Conservation (phyloP, 2,329 filamentous ascomycete species). For the Xylariaceae sp. region DNA sequence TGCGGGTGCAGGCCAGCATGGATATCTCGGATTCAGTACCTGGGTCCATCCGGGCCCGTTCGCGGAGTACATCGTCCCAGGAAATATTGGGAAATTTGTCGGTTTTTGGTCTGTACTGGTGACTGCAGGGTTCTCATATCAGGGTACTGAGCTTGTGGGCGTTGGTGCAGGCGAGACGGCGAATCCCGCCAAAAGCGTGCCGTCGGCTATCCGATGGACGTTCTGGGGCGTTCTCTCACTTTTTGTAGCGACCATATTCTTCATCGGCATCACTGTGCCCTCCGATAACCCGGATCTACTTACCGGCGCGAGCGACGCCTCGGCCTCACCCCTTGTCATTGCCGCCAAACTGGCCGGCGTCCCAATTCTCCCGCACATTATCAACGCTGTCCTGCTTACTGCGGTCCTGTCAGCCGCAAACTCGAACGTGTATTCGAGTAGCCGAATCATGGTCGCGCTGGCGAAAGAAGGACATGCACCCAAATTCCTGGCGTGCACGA, state of each 20-base stretch:
- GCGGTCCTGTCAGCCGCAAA: constrained; percentile 81
- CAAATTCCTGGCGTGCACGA: constrained; percentile 62
- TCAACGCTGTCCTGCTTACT: constrained; percentile 79
- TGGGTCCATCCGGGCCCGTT: constrained; percentile 74
- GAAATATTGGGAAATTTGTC: constrained; percentile 65
- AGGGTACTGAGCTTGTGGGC: constrained; percentile 77
- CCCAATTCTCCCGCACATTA: constrained; percentile 67
- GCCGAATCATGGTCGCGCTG: constrained; percentile 70
- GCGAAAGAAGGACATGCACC: constrained; percentile 70
- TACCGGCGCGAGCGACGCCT: constrained; percentile 60
- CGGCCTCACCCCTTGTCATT: constrained; percentile 69
- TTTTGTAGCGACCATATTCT: constrained; percentile 70
- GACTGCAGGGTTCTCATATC: constrained; percentile 72
- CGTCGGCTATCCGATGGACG: constrained; percentile 73
- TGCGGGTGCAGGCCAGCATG: constrained; percentile 70
- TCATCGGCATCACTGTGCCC: constrained; percentile 74
- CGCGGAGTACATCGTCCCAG: constrained; percentile 61
- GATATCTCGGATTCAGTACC: constrained; percentile 76
- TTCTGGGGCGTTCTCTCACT: constrained; percentile 77
- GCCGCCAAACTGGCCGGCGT: constrained; percentile 67
- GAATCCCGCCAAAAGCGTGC: constrained; percentile 74
- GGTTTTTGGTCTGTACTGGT: constrained; percentile 74
- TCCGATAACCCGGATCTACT: constrained; percentile 62
- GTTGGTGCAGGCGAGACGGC: constrained; percentile 79
- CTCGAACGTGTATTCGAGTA: constrained; percentile 76